A percentile compares a stretch with the other conserved stretches of the same genome.
These are phyloP conservation scores for Plasmodium gallinaceum DNA, from an alignment of 169 alveolate genomes.

Conservation along the genomic window DNA sequence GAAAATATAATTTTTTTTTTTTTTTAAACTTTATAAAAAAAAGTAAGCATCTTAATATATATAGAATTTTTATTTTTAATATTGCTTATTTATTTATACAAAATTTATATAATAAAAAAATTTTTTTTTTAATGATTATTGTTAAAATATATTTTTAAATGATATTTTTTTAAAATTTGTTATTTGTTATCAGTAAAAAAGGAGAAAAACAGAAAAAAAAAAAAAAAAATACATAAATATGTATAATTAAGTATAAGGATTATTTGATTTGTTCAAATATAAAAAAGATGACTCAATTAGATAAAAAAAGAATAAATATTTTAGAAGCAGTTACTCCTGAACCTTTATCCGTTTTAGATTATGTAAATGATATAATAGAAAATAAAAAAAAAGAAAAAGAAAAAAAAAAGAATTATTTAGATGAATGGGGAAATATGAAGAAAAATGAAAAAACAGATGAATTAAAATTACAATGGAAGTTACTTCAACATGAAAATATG, in stretches of 20 bases:
- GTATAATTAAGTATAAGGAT: too few relatives aligned
- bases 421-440: conserved; percentile 72
- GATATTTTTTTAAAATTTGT: too few relatives aligned
- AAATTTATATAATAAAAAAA: too few relatives aligned
- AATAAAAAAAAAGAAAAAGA: conserved; percentile 31
- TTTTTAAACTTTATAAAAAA: too few relatives aligned
- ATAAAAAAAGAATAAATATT: conserved; percentile 4
- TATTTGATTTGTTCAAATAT: background rate
- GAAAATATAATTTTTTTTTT: too few relatives aligned
- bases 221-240: background rate
- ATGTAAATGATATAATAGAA: conserved; percentile 42
- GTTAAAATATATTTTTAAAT: too few relatives aligned
- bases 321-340: conserved; percentile 24
- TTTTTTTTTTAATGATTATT: too few relatives aligned
- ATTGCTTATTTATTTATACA: too few relatives aligned
- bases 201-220: background rate
- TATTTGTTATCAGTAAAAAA: background rate
- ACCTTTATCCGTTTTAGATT: conserved; percentile 58
- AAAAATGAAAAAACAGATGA: conserved; percentile 72
- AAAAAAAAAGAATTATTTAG: conserved; percentile 34
- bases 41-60: too few relatives aligned
- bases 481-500: conserved; percentile 68
- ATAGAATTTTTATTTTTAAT: too few relatives aligned
- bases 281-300: background rate
- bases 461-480: conserved; percentile 69